Evolutionary conservation across 139 green algal species (phyloP).

Genomic region (Chlorella ohadii): DNA sequence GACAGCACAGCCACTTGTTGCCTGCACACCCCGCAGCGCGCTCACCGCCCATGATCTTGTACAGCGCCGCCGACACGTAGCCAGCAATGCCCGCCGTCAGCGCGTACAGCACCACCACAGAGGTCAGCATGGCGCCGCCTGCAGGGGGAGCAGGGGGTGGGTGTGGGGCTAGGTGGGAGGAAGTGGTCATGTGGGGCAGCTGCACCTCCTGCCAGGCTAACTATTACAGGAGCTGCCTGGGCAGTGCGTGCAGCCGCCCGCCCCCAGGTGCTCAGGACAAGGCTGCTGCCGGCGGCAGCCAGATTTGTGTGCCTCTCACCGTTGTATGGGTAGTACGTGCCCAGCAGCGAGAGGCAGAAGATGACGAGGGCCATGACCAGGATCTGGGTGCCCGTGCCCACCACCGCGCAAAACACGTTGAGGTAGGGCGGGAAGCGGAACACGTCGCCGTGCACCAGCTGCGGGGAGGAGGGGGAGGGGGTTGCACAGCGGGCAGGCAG

Average conservation of each 20-base stretch:
- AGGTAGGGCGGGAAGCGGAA: conserved; percentile 87
- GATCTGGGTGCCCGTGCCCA: conserved; percentile 86
- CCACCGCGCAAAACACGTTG: conserved; percentile 86
- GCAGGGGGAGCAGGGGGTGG: too few relatives aligned
- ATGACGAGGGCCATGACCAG: conserved; percentile 83
- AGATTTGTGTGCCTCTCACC: too few relatives aligned
- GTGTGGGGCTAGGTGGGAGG: too few relatives aligned
- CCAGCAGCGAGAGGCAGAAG: conserved; percentile 86
- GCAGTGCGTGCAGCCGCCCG: too few relatives aligned
- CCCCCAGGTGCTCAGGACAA: too few relatives aligned
- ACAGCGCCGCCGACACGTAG: conserved; percentile 83
- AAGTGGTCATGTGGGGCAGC: too few relatives aligned
- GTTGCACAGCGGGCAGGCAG: not conserved
- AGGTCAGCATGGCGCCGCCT: conserved; percentile 81
- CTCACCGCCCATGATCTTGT: conserved; percentile 84
- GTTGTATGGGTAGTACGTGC: conserved; percentile 96
- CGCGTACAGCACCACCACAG: conserved; percentile 92
- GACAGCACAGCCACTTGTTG: too few relatives aligned
- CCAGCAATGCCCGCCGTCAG: conserved; percentile 85
- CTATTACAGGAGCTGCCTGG: too few relatives aligned
- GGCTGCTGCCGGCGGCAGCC: too few relatives aligned
- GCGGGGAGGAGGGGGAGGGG: not conserved
- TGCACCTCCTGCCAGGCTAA: too few relatives aligned
- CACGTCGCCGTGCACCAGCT: conserved; percentile 94
- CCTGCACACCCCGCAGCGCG: too few relatives aligned